Percentiles rank a stretch among this genome's conserved stretches.
Conservation (phyloP, 345 rosid species). For the Cardamine occulta region DNA sequence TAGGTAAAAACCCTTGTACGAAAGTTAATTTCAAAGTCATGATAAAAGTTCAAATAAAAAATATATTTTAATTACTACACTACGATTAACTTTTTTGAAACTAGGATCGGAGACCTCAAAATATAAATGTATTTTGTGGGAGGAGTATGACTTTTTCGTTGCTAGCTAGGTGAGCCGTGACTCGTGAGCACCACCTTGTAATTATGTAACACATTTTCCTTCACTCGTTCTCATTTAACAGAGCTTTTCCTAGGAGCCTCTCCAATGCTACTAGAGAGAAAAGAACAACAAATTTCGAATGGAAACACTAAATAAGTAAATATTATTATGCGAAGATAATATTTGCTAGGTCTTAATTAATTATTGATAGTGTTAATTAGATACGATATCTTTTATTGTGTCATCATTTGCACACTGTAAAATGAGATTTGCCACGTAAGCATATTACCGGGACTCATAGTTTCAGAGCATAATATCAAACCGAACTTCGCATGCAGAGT, state of each 20-base stretch:
- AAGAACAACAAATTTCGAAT: no score
- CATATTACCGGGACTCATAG: background rate
- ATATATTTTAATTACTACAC: background rate
- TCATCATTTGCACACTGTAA: background rate
- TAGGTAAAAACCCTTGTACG: background rate
- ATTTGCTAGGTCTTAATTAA: background rate
- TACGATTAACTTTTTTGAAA: no score
- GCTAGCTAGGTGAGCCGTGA: no score
- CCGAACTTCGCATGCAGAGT: slow-evolving; percentile 35
- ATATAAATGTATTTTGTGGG: no score
- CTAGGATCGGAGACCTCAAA: background rate
- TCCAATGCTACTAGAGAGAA: no score
- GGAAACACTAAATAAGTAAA: no score
- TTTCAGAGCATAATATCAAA: background rate
- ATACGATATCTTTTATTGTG: background rate
- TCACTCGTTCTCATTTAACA: no score
- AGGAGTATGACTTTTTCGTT: no score
- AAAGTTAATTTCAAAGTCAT: background rate
- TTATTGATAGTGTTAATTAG: background rate
- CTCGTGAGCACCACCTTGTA: no score
- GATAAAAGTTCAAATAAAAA: background rate
- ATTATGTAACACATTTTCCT: no score
- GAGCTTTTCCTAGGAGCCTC: no score
- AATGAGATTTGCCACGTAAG: background rate
- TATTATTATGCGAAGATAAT: background rate